Conservation (phyloP, 2,329 filamentous ascomycete species). For the Cadophora sp. region DNA sequence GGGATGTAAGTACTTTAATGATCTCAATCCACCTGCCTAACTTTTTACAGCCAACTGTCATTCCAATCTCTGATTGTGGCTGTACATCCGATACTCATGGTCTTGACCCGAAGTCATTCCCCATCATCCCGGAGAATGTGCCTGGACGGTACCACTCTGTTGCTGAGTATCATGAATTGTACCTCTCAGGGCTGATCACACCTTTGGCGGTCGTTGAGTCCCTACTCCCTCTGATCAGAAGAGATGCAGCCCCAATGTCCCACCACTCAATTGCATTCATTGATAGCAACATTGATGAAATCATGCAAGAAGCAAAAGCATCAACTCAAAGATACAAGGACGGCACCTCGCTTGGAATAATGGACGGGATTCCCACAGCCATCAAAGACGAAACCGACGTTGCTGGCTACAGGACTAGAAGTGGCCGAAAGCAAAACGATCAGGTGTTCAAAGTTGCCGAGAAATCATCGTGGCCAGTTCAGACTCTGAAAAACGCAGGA, state of each 20-base stretch:
- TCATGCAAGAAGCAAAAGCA: conserved; percentile 71
- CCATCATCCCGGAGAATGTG: conserved; percentile 49
- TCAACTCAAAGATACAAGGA: conserved; percentile 76
- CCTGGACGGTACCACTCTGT: conserved; percentile 69
- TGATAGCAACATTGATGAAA: conserved; percentile 66
- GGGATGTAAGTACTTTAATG: conserved; percentile 51
- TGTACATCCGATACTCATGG: conserved; percentile 36
- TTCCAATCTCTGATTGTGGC: conserved; percentile 49
- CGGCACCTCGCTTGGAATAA: conserved; percentile 68
- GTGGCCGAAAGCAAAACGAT: conserved; percentile 79
- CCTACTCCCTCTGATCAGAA: conserved; percentile 73
- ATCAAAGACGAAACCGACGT: conserved; percentile 85
- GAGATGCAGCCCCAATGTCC: conserved; percentile 58
- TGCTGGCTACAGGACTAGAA: conserved; percentile 72
- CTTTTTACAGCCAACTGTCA: conserved; percentile 58
- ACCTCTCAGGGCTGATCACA: conserved; percentile 71
- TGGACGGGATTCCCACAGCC: conserved; percentile 84
- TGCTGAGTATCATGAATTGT: conserved; percentile 79
- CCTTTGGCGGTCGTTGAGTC: conserved; percentile 75
- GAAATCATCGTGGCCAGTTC: conserved; percentile 76
- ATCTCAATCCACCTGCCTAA: not conserved
- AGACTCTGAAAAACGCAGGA: conserved; percentile 73
- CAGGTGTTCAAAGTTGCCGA: conserved; percentile 74
- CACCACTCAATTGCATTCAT: conserved; percentile 77
- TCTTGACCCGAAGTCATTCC: conserved; percentile 51